Percentiles rank a stretch among this genome's conserved stretches.
Conservation (phyloP, 305 asterid genomes). For the Petunia hybrid region DNA sequence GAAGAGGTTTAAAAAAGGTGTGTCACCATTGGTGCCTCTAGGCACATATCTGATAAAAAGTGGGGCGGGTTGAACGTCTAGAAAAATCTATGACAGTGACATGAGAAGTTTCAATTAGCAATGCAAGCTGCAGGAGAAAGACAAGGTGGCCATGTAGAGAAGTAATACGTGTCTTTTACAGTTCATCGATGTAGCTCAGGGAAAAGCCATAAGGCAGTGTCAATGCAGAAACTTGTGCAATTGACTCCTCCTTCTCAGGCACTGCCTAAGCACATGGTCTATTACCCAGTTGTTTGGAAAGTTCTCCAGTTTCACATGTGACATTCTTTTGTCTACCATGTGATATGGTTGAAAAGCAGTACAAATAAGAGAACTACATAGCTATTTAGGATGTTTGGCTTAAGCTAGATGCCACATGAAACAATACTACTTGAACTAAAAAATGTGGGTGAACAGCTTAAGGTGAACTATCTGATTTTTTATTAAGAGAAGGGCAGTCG, state of each 20-base stretch:
- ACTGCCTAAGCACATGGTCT: not conserved
- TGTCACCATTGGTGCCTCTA: no score
- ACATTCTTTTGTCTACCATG: not conserved
- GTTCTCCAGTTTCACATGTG: not conserved
- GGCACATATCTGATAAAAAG: not conserved
- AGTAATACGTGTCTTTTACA: not conserved
- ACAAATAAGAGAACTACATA: not conserved
- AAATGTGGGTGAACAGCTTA: not conserved
- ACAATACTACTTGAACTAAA: not conserved
- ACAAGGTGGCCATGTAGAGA: no score
- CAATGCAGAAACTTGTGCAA: not conserved
- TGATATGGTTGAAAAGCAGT: no score
- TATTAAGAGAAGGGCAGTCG: no score
- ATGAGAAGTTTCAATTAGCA: not conserved
- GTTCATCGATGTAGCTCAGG: slow-evolving; percentile 1
- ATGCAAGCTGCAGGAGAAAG: no score
- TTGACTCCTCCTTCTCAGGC: not conserved
- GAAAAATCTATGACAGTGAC: not conserved
- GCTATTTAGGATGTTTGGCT: not conserved
- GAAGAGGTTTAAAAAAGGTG: no score
- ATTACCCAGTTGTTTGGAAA: not conserved
- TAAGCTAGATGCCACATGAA: slow-evolving; percentile 5
- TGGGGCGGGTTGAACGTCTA: no score
- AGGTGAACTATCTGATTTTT: slow-evolving; percentile 4
- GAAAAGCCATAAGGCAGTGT: not conserved